Evolutionary conservation across 2,329 filamentous ascomycete genomes (phyloP), one percentile per base, ranked within the genome.

Genomic region (Fusarium sp.): DNA sequence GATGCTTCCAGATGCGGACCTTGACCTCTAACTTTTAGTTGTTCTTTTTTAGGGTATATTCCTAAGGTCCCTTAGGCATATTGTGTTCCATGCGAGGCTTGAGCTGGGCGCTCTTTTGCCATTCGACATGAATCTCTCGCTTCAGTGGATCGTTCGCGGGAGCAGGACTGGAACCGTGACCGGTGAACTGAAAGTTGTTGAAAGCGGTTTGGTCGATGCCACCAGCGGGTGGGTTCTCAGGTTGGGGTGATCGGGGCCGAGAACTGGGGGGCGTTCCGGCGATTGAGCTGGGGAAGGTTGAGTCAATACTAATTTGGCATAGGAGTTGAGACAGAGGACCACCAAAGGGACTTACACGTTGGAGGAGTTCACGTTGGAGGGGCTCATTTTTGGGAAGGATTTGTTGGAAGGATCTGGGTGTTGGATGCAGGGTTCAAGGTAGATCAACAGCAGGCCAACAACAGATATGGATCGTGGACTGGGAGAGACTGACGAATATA

Each of bases 321-420:
- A 13, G 39, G 11, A 14, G 14, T 18, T 40, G 18, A 13, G 20
- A 22, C 18, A 14, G 18, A 17, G 39, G 18, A 22, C 22, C 11
- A 22, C 22, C 11, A 22, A 43, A 17, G 11, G 40, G 42, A 43
- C 54, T 36, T 36, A 58, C 54, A 14, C 15, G 7, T 42, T 42
- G 18, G 45, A 51, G 4, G 11, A 22, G 20, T 42, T 15, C 14
- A 18, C 18, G 42, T 14, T 44, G 11, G 51, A 6, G 20, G 42
- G n/a, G 4, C 22, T 22, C 54, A 58, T 58, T 20, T 22, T 58
- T 38, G 34, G n/a, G n/a, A 39, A 11, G 52, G 46, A 52, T 57
- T 26, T 7, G 11, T 17, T 45, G 28, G 17, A 22, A 33, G 18
- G 28, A 17, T 24, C 10, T 45, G 31, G 7, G 13, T 20, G 48